Evolutionary conservation across 1,284 basidiomycete species (phyloP).

Genomic region (Gomphus sp.): DNA sequence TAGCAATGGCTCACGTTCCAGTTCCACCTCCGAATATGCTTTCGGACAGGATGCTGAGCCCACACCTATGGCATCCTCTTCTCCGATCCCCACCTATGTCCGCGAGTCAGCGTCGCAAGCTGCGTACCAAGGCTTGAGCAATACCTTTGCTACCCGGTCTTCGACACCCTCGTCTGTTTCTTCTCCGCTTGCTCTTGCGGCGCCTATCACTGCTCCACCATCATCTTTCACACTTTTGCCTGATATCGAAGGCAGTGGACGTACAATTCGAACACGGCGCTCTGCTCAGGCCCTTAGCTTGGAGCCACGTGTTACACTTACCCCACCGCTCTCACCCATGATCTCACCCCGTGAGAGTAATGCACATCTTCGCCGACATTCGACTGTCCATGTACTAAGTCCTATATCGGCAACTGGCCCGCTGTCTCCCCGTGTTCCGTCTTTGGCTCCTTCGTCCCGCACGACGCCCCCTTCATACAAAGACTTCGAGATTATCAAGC

Average conservation of each 20-base stretch:
- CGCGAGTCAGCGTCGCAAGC: slow-evolving; percentile 25
- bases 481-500: slow-evolving; percentile 99
- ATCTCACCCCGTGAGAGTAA: slow-evolving; percentile 51
- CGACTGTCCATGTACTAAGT: slow-evolving; percentile 57
- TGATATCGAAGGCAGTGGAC: slow-evolving; percentile 35
- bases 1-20: slow-evolving; percentile 43
- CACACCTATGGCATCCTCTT: slow-evolving; percentile 58
- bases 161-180: slow-evolving; percentile 80
- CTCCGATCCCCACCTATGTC: slow-evolving; percentile 31
- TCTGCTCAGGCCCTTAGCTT: slow-evolving; percentile 46
- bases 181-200: slow-evolving; percentile 71
- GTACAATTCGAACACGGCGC: slow-evolving; percentile 44
- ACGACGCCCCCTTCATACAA: slow-evolving; percentile 90
- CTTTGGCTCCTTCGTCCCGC: slow-evolving; percentile 67
- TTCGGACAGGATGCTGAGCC: slow-evolving; percentile 33
- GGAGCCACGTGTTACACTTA: slow-evolving; percentile 57
- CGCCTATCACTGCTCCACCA: slow-evolving; percentile 66
- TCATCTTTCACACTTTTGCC: slow-evolving; percentile 43
- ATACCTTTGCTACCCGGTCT: slow-evolving; percentile 60
- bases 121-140: slow-evolving; percentile 33
- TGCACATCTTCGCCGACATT: slow-evolving; percentile 59
- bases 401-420: slow-evolving; percentile 51
- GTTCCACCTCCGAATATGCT: slow-evolving; percentile 57
- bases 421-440: slow-evolving; percentile 84
- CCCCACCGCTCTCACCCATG: slow-evolving; percentile 68